Evolutionary conservation across 2,329 filamentous ascomycete species (phyloP).

Genomic region (Harringtonia lauricola): DNA sequence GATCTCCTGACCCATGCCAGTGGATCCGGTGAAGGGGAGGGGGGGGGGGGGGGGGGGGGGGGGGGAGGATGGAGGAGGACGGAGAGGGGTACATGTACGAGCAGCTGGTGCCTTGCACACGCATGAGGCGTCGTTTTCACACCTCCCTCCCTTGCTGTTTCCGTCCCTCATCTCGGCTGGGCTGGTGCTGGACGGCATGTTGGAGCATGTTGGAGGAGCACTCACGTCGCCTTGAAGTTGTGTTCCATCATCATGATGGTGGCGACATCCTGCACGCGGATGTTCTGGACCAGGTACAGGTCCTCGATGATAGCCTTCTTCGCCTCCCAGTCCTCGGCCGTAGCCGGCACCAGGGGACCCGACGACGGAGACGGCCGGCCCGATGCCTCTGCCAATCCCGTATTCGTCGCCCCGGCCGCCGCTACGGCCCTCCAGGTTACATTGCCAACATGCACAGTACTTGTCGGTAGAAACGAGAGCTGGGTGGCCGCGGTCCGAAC

Average conservation of each 20-base stretch:
- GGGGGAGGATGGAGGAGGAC: too few species aligned
- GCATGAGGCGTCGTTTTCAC: too few species aligned
- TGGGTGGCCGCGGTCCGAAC: not conserved
- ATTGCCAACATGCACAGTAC: not conserved
- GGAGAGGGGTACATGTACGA: too few species aligned
- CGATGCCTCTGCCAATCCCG: not conserved
- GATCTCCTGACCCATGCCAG: not conserved
- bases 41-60: too few species aligned
- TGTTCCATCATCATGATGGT: not conserved
- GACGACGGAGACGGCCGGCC: not conserved
- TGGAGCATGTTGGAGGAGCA: too few species aligned
- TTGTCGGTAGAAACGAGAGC: not conserved
- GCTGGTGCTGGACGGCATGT: too few species aligned
- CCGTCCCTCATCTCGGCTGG: too few species aligned
- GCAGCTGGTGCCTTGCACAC: too few species aligned
- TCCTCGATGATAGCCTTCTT: not conserved
- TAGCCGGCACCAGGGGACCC: not conserved
- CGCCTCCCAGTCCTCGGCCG: not conserved
- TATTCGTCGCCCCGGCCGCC: not conserved
- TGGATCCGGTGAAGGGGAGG: too few species aligned
- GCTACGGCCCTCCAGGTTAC: too few species aligned
- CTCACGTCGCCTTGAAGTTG: not conserved
- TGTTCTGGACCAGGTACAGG: not conserved
- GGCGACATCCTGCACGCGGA: slow-evolving; percentile 1
- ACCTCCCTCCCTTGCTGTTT: too few species aligned